Base-by-base conservation (phyloP, 495 filamentous ascomycete genomes). In the Annulohypoxylon moriforme region DNA sequence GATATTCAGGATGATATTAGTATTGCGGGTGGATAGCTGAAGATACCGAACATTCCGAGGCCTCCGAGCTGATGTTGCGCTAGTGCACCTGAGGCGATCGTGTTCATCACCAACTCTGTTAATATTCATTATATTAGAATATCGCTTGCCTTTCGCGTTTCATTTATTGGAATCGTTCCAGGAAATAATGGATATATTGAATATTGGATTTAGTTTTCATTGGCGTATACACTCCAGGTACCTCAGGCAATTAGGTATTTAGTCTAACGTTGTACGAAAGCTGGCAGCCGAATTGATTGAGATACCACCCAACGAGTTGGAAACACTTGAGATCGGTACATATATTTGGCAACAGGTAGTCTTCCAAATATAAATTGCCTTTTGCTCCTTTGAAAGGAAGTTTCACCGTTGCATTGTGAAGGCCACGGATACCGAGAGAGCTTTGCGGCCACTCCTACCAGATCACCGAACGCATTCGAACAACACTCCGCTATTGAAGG, bases 41-140 rank as follows among this genome's bases (percentile, higher is more conserved):
- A 55, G 13, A 34, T 29, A 40, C 55, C 55, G 34, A 58, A 42
- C 55, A 40, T 40, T 10, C 55, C 55, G 55, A 58, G 33, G 18
- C 18, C 55, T 38, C 55, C 55, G 55, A 40, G 36, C 18, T 40
- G 20, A 9, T 7, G 46, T 18, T 50, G 18, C 8, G 2, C 11
- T 0, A 7, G 18, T 24, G 24, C 3, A n/a, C 22, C 24, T 14
- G 20, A 58, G 34, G 6, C 13, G 7, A 27, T 27, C 22, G 13
- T 20, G 11, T 13, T 25, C 20, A 58, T 24, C 14, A 13, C 13
- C 24, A n/a, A 58, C 10, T n/a, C 3, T 13, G 13, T 4, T 16
- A 27, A 4, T 52, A 11, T 40, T 4, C 14, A 14, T 0, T 40
- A 13, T 40, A 13, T 40, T 5, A 5, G 11, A 4, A 5, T n/a